These are phyloP conservation scores for Peterozyma toletana DNA, from an alignment of 805 yeast species.

Conservation along the genomic window DNA sequence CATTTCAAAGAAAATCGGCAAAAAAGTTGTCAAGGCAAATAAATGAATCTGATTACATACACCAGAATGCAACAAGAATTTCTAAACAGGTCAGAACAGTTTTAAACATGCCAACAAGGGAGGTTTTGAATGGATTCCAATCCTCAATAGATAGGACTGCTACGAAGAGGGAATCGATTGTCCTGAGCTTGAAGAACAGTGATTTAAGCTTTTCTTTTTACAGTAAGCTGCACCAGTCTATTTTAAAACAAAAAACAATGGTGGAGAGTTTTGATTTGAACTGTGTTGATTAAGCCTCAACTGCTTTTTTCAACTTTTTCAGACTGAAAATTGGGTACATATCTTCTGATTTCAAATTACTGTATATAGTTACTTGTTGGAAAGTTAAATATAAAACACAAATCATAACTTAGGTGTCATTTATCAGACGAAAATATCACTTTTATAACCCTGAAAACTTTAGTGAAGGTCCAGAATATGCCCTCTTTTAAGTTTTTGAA, in stretches of 20 bases:
- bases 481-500: too few species aligned
- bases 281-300: slow-evolving; percentile 26
- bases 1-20: slow-evolving; percentile 79
- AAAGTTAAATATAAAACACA: too few species aligned
- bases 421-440: too few species aligned
- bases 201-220: slow-evolving; percentile 52
- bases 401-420: too few species aligned
- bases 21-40: slow-evolving; percentile 60
- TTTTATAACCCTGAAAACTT: too few species aligned
- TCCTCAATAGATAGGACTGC: slow-evolving; percentile 54
- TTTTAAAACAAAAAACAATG: slow-evolving; percentile 31
- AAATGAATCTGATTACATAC: slow-evolving; percentile 67
- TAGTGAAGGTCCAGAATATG: too few species aligned
- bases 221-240: slow-evolving; percentile 36
- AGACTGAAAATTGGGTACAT: too few species aligned
- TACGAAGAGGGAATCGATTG: slow-evolving; percentile 48
- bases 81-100: slow-evolving; percentile 80
- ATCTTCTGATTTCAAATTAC: too few species aligned
- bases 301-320: not conserved
- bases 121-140: slow-evolving; percentile 67
- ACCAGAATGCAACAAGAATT: slow-evolving; percentile 68
- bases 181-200: slow-evolving; percentile 44
- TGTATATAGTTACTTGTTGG: too few species aligned
- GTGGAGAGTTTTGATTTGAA: slow-evolving; percentile 35
- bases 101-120: slow-evolving; percentile 73